phyloP scores from a whole-genome alignment of 148 eudicot species.

The Spergularia marina region DNA sequence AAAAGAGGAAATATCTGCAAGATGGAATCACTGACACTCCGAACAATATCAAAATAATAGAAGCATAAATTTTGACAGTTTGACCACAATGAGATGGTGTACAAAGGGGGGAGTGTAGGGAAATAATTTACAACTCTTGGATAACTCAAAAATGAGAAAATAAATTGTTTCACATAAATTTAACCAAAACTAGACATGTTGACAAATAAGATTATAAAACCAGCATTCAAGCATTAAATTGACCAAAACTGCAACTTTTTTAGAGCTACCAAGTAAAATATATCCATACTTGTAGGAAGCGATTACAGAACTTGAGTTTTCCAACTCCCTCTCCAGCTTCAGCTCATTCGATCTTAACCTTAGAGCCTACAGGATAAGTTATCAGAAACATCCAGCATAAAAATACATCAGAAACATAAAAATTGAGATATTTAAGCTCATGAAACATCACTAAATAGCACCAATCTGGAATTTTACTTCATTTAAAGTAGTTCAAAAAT shows the following conservation, averaged over 20 bases:
- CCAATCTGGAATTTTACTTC: not conserved
- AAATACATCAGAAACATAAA: not conserved
- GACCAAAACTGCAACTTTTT: slow-evolving; percentile 6
- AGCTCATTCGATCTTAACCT: slow-evolving; percentile 88
- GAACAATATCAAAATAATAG: no score
- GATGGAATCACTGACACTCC: no score
- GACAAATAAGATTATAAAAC: not conserved
- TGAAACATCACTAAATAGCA: slow-evolving; percentile 4
- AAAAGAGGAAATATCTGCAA: no score
- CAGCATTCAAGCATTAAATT: not conserved
- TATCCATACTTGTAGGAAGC: slow-evolving; percentile 65
- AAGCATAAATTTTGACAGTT: no score
- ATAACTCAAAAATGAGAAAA: no score
- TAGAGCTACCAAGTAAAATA: slow-evolving; percentile 8
- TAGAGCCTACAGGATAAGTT: slow-evolving; percentile 52
- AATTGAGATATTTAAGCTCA: not conserved
- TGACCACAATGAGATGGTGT: no score
- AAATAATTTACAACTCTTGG: no score
- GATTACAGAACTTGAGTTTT: slow-evolving; percentile 66
- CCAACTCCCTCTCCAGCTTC: slow-evolving; percentile 87
- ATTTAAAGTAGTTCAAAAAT: no score
- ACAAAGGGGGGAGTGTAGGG: no score
- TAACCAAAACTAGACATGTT: not conserved
- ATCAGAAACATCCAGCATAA: slow-evolving; percentile 9
- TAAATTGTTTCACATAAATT: no score